Percentiles rank a stretch among this genome's conserved stretches.
These are phyloP conservation scores for Neurospora cerealis DNA, from an alignment of 495 filamentous ascomycete genomes.

Conservation along the genomic window DNA sequence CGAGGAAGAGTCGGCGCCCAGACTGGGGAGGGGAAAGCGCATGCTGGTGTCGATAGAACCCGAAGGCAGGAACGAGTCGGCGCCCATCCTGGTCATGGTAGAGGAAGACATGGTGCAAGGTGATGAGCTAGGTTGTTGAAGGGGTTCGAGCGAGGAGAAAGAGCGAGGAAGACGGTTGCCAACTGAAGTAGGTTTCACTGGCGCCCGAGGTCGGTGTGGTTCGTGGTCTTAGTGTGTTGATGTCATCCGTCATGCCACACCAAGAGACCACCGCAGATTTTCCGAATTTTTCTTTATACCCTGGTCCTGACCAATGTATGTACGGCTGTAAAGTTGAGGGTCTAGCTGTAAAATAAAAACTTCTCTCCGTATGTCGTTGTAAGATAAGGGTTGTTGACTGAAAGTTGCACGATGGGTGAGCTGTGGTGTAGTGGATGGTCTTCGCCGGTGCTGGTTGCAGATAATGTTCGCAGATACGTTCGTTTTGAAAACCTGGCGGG, in stretches of 20 bases:
- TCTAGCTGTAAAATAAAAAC: neutral
- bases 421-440: neutral
- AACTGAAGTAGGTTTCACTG: neutral
- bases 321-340: neutral
- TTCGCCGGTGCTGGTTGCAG: neutral
- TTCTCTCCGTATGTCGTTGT: neutral
- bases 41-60: conserved; percentile 15
- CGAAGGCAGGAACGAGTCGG: conserved; percentile 24
- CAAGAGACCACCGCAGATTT: neutral
- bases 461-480: neutral
- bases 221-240: conserved; percentile 4
- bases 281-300: neutral
- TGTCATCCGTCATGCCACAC: conserved; percentile 10
- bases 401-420: neutral
- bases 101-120: conserved; percentile 6
- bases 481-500: neutral
- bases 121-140: neutral
- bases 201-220: neutral
- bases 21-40: conserved; percentile 13
- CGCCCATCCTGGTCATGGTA: conserved; percentile 22
- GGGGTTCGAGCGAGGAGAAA: neutral
- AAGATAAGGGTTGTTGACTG: neutral
- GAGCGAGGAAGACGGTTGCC: neutral
- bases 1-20: conserved; percentile 22
- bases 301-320: neutral